phyloP scores from a whole-genome alignment of 2,329 filamentous ascomycete species.

The Stenocarpella maydis region DNA sequence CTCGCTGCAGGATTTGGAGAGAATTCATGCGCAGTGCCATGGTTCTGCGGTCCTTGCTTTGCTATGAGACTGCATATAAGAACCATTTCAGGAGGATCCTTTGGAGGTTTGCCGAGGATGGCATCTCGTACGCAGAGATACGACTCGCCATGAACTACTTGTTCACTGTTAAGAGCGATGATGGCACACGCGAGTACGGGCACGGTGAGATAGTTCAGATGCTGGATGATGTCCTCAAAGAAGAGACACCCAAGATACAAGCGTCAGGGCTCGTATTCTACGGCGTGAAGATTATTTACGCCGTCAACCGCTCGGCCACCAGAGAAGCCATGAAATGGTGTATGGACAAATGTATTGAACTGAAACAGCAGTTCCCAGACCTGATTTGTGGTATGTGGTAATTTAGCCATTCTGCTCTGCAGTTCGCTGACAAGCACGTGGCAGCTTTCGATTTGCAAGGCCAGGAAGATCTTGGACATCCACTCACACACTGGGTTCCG shows the following conservation, averaged over 20 bases:
- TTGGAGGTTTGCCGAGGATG: conserved; percentile 62
- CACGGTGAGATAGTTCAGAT: conserved; percentile 2
- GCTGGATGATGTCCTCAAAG: neutral
- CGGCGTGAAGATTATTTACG: conserved; percentile 1
- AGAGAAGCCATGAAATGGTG: conserved; percentile 5
- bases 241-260: conserved; percentile 10
- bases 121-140: conserved; percentile 67
- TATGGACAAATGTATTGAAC: conserved; percentile 4
- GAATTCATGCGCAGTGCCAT: neutral
- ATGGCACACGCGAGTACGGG: neutral
- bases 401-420: too few species aligned
- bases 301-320: neutral
- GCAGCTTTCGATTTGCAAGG: conserved; percentile 66
- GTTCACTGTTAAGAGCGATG: neutral
- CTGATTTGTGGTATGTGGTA: neutral
- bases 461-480: conserved; percentile 61
- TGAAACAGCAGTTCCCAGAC: conserved; percentile 11
- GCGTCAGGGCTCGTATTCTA: neutral
- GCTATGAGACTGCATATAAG: conserved; percentile 63
- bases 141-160: conserved; percentile 47
- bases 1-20: neutral
- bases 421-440: neutral
- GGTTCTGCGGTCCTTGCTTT: conserved; percentile 67
- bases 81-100: conserved; percentile 63
- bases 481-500: conserved; percentile 57